These are phyloP conservation scores for Tagetes patula DNA, from an alignment of 129 eudicot species.

Conservation along the genomic window DNA sequence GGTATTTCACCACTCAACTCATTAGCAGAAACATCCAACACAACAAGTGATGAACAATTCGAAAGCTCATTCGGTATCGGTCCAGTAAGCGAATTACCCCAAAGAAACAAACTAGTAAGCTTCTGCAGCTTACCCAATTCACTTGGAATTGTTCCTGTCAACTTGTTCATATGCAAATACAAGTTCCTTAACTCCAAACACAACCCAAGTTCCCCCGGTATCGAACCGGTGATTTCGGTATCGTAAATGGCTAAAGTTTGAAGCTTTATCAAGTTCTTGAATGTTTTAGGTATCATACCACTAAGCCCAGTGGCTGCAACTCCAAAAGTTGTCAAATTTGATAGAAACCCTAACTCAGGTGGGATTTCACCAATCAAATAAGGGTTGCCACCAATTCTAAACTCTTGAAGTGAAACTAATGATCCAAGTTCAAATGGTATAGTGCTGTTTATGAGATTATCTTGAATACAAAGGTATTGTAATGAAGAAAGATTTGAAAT, in stretches of 20 bases:
- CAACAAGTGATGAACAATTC: constrained; percentile 75
- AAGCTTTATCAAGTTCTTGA: constrained; percentile 72
- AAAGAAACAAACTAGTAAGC: constrained; percentile 81
- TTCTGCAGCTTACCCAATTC: constrained; percentile 70
- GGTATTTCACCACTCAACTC: constrained; percentile 78
- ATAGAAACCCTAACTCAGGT: constrained; percentile 57
- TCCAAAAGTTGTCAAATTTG: constrained; percentile 84
- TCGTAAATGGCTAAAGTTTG: constrained; percentile 83
- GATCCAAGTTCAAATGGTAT: constrained; percentile 80
- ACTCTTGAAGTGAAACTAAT: constrained; percentile 68
- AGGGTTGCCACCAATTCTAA: constrained; percentile 88
- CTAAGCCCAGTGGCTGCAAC: constrained; percentile 89
- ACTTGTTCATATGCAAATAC: constrained; percentile 87
- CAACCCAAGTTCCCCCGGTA: constrained; percentile 72
- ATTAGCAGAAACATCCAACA: constrained; percentile 82
- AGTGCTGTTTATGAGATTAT: constrained; percentile 78
- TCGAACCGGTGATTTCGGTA: constrained; percentile 64
- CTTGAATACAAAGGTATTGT: constrained; percentile 85
- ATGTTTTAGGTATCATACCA: constrained; percentile 69
- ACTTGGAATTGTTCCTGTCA: constrained; percentile 72
- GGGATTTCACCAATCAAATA: constrained; percentile 81
- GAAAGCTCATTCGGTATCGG: constrained; percentile 73
- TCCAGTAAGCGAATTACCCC: constrained; percentile 81
- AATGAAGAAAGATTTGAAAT: constrained; percentile 73
- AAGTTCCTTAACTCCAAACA: constrained; percentile 75